A percentile compares a stretch with the other conserved stretches of the same genome.
Evolutionary conservation across 2,329 filamentous ascomycete genomes (phyloP).

Genomic region (Neobulgaria alba): DNA sequence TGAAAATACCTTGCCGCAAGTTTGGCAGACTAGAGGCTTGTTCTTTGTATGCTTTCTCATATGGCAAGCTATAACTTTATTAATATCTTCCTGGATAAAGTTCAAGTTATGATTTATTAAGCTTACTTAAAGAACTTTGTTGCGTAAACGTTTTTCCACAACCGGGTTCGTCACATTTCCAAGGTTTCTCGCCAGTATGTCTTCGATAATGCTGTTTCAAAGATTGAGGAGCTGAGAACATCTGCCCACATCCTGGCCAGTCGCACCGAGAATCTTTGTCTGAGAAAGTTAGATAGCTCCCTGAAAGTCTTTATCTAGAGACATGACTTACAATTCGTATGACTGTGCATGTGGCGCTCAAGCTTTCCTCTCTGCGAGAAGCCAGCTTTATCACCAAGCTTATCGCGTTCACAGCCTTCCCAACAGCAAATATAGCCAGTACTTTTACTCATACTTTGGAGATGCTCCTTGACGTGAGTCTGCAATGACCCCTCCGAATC

Average conservation of each 20-base stretch:
- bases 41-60: slow-evolving; percentile 49
- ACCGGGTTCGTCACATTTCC: slow-evolving; percentile 37
- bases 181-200: slow-evolving; percentile 58
- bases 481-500: slow-evolving; percentile 40
- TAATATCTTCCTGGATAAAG: too few species aligned
- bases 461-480: slow-evolving; percentile 45
- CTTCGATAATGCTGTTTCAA: slow-evolving; percentile 59
- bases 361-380: slow-evolving; percentile 56
- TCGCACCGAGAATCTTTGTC: slow-evolving; percentile 51
- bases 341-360: slow-evolving; percentile 55
- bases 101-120: slow-evolving; percentile 30
- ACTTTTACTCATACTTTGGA: slow-evolving; percentile 37
- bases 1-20: slow-evolving; percentile 51
- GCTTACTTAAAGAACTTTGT: slow-evolving; percentile 54
- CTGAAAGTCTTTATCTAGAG: background rate
- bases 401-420: slow-evolving; percentile 42
- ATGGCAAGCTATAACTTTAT: background rate
- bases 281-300: slow-evolving; percentile 24
- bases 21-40: slow-evolving; percentile 51
- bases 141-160: slow-evolving; percentile 56
- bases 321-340: slow-evolving; percentile 48
- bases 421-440: slow-evolving; percentile 47
- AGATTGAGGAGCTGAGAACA: slow-evolving; percentile 59
- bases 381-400: slow-evolving; percentile 31
- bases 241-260: slow-evolving; percentile 39